A percentile compares a stretch with the other conserved stretches of the same genome.
These are phyloP conservation scores for Elsinoe arachidis DNA, from an alignment of 2,329 filamentous ascomycete genomes.

Conservation along the genomic window DNA sequence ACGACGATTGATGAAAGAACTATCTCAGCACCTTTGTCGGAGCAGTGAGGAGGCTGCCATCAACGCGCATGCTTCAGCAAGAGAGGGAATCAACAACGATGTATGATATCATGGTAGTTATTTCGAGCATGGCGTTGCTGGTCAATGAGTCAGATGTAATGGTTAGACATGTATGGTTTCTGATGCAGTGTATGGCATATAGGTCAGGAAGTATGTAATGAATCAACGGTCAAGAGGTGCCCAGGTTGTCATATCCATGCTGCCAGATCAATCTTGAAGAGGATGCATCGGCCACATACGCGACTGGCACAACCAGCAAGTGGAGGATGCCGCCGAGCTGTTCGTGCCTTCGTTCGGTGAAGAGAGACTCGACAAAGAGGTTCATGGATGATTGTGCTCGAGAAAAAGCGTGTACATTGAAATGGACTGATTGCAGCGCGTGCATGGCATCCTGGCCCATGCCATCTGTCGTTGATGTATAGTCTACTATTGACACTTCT, in stretches of 20 bases:
- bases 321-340: too few relatives aligned
- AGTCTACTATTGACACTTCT: too few relatives aligned
- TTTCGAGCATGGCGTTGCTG: not conserved
- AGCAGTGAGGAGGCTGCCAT: not conserved
- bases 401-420: too few relatives aligned
- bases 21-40: constrained; percentile 23
- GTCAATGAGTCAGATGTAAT: constrained; percentile 2
- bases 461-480: too few relatives aligned
- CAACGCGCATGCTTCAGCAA: not conserved
- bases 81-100: not conserved
- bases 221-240: not conserved
- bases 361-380: too few relatives aligned
- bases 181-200: not conserved
- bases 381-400: too few relatives aligned
- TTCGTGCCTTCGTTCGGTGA: too few relatives aligned
- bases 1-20: constrained; percentile 22
- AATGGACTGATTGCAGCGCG: too few relatives aligned
- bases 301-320: too few relatives aligned
- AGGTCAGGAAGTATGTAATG: constrained; percentile 1
- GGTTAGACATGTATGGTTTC: constrained; percentile 2
- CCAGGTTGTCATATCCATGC: too few relatives aligned
- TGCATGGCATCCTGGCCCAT: too few relatives aligned
- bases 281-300: too few relatives aligned
- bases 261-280: not conserved
- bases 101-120: not conserved